phyloP scores from a whole-genome alignment of 495 filamentous ascomycete species.

The Paragyromitra xinjiangensis region DNA sequence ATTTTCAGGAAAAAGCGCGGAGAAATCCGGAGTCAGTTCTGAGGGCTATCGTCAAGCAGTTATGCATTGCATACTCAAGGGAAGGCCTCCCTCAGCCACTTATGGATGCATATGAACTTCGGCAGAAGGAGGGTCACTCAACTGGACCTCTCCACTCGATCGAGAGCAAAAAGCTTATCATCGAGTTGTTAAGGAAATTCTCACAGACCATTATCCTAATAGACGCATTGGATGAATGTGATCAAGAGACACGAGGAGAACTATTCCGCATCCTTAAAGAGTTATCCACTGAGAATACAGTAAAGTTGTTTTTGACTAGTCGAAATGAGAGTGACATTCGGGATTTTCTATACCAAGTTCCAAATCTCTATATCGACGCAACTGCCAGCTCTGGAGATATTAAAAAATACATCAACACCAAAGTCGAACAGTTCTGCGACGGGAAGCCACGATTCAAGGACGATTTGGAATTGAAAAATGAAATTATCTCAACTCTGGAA shows the following conservation, averaged over 20 bases:
- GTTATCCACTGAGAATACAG: conserved; percentile 1
- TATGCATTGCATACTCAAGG: not conserved
- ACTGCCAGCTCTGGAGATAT: conserved; percentile 43
- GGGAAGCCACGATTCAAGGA: not conserved
- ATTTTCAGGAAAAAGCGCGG: conserved; percentile 23
- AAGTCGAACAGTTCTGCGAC: conserved; percentile 5
- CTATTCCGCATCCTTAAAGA: conserved; percentile 22
- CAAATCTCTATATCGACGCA: conserved; percentile 34
- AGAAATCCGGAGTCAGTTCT: conserved; percentile 9
- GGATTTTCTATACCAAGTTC: conserved; percentile 12
- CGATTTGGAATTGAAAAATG: not conserved
- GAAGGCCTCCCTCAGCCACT: not conserved
- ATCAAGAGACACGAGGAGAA: not conserved
- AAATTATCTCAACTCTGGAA: conserved; percentile 6
- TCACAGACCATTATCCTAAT: conserved; percentile 40
- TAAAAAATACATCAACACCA: conserved; percentile 28
- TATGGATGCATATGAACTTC: not conserved
- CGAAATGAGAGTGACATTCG: conserved; percentile 38
- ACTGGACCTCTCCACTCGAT: not conserved
- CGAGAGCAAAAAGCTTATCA: conserved; percentile 33
- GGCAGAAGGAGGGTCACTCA: not conserved
- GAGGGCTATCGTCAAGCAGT: conserved; percentile 18
- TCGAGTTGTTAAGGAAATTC: conserved; percentile 17
- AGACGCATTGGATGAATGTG: conserved; percentile 53
- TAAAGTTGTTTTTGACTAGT: conserved; percentile 49